Evolutionary conservation across 148 eudicot genomes (phyloP).

Genomic region (Rhododendron ferrugineum): DNA sequence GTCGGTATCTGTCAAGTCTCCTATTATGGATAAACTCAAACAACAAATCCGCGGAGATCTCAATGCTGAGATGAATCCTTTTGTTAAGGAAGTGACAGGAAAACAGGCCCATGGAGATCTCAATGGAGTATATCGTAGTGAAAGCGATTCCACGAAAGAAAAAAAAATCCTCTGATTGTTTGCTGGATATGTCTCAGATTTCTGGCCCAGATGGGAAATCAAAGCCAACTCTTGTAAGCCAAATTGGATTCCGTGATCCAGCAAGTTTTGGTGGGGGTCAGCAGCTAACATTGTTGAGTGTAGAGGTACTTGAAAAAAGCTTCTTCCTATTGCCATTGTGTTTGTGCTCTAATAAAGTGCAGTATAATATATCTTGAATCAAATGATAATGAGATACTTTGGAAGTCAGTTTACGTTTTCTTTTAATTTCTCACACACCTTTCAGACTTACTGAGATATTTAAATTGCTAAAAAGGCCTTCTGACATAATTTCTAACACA

Average conservation of each 20-base stretch:
- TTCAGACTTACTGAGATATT: not conserved
- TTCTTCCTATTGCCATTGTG: conserved; percentile 2
- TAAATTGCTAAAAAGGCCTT: not conserved
- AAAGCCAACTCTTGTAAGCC: conserved; percentile 82
- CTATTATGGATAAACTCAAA: conserved; percentile 18
- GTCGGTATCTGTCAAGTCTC: conserved; percentile 22
- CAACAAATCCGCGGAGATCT: conserved; percentile 18
- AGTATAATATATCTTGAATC: not conserved
- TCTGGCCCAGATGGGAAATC: conserved; percentile 74
- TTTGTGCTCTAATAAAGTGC: not conserved
- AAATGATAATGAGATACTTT: not conserved
- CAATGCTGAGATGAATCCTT: conserved; percentile 15
- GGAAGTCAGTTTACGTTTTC: not conserved
- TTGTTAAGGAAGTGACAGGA: conserved; percentile 10
- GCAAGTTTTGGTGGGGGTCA: conserved; percentile 87
- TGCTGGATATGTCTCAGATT: conserved; percentile 74
- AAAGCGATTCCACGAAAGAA: conserved; percentile 15
- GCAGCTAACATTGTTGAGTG: conserved; percentile 79
- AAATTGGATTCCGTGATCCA: conserved; percentile 89
- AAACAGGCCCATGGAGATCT: conserved; percentile 22
- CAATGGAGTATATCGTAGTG: conserved; percentile 15
- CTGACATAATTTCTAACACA: not conserved
- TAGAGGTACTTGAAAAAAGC: conserved; percentile 49
- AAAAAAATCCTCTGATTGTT: conserved; percentile 25
- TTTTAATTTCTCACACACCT: not conserved